Evolutionary conservation across 306 rosid species (phyloP), one percentile per base, ranked within the genome.

Genomic region (Hippophae tibetana): DNA sequence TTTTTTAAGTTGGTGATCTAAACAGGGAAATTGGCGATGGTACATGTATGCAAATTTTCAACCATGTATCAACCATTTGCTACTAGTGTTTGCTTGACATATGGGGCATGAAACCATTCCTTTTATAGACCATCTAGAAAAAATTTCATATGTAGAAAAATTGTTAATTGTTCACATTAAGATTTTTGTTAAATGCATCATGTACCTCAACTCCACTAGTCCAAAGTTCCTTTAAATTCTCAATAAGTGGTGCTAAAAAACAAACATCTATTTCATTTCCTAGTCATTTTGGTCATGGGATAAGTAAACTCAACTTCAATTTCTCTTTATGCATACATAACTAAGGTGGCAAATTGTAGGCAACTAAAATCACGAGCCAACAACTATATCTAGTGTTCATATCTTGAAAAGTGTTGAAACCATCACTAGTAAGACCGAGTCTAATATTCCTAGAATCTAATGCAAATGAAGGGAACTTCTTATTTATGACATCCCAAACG

Each of bases 371-470:
- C 10, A 61, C 38, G 2, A 31, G 5, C 47, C 48, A 50, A 62
- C 58, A 62, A 42, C 67, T 62, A 50, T 62, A 51, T 41, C 14
- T 25, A 62, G 23, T 3, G 12, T 48, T 62, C 8, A 52, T 9
- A 52, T 25, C 56, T 14, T 40, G 11, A 23, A 52, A 3, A 18
- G 7, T 27, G 27, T 52, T 52, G 7, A 18, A 52, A 5, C 41
- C 56, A 52, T 52, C n/a, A 2, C 1, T 13, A 13, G 54, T 6
- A 62, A 56, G 60, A 43, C 7, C 14, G n/a, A 58, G 23, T 13
- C 42, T 43, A 14, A 58, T 48, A 45, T 58, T 58, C 8, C 42
- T 8, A 6, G 50, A 6, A 6, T 58, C 52, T 0, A 31, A 42
- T 7, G 63, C 47, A 58, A 58, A 58, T 4, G 12, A 7, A 18